Conservation (phyloP, 2,329 filamentous ascomycete genomes). For the Verticillium albo-atrum region DNA sequence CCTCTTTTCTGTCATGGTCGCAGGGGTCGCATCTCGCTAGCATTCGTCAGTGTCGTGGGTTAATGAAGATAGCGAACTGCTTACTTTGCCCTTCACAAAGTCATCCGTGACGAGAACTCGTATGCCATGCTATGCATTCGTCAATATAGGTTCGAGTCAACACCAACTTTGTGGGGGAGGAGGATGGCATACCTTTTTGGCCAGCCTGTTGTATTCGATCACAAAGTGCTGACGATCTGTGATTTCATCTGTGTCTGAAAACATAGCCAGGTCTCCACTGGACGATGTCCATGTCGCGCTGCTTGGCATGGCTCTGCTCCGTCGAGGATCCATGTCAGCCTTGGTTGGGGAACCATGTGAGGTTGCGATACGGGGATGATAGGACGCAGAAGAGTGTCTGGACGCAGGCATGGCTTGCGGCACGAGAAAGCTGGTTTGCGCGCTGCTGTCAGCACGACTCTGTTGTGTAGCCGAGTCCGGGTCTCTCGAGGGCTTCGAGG, state of each 20-base stretch:
- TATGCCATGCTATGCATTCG: constrained; percentile 46
- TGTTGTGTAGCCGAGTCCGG: constrained; percentile 5
- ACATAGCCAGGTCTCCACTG: constrained; percentile 42
- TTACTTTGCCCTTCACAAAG: constrained; percentile 17
- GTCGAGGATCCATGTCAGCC: constrained; percentile 7
- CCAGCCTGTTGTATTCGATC: constrained; percentile 56
- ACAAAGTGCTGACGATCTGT: constrained; percentile 45
- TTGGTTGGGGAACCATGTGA: constrained; percentile 14
- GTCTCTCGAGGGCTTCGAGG: constrained; percentile 17
- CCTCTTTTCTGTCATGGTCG: constrained; percentile 20
- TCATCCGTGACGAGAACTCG: constrained; percentile 32
- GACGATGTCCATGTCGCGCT: constrained; percentile 57
- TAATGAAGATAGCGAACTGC: not conserved
- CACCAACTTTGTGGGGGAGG: too few relatives aligned
- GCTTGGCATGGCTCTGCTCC: constrained; percentile 24
- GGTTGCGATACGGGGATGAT: not conserved
- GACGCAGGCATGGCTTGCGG: not conserved
- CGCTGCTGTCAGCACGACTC: constrained; percentile 7
- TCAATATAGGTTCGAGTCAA: not conserved
- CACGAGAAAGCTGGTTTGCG: constrained; percentile 8
- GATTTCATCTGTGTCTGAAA: constrained; percentile 44
- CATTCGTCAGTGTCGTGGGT: not conserved
- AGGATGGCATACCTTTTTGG: constrained; percentile 48
- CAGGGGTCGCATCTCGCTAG: constrained; percentile 3
- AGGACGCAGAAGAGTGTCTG: not conserved